Conservation (phyloP, 768 basidiomycete genomes). For the Mycena vitilis region DNA sequence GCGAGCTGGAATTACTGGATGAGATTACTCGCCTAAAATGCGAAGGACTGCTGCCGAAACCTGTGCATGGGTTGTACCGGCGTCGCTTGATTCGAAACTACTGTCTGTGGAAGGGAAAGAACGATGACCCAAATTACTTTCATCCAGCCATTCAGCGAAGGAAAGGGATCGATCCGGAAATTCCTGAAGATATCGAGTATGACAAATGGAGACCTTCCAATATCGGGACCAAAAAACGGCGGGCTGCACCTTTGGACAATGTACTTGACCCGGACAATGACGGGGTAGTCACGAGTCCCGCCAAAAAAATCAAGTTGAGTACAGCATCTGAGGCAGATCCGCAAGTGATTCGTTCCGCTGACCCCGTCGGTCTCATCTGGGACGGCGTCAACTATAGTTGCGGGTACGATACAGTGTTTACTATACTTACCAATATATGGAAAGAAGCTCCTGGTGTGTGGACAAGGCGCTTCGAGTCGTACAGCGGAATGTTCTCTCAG, state of each 20-base stretch:
- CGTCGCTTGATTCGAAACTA: background rate
- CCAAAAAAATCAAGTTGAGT: background rate
- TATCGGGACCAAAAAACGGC: too few relatives aligned
- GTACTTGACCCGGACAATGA: too few relatives aligned
- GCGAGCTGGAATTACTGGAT: constrained; percentile 11
- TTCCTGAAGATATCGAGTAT: too few relatives aligned
- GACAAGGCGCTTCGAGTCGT: background rate
- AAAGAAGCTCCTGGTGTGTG: background rate
- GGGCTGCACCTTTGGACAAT: too few relatives aligned
- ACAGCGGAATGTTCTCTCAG: too few relatives aligned
- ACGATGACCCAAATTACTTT: background rate
- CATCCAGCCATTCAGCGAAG: background rate
- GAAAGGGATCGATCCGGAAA: too few relatives aligned
- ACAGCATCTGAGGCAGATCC: too few relatives aligned
- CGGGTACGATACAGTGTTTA: constrained; percentile 5
- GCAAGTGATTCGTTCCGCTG: too few relatives aligned
- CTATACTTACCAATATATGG: background rate
- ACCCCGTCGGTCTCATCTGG: constrained; percentile 6
- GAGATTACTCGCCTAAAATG: constrained; percentile 5
- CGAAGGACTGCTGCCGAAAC: background rate
- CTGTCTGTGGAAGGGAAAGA: background rate
- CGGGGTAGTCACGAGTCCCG: background rate
- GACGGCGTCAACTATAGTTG: constrained; percentile 7
- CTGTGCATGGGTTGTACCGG: background rate
- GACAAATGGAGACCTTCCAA: too few relatives aligned